Evolutionary conservation across 208 protist species (phyloP).

Genomic region (Trypanosoma caninum): DNA sequence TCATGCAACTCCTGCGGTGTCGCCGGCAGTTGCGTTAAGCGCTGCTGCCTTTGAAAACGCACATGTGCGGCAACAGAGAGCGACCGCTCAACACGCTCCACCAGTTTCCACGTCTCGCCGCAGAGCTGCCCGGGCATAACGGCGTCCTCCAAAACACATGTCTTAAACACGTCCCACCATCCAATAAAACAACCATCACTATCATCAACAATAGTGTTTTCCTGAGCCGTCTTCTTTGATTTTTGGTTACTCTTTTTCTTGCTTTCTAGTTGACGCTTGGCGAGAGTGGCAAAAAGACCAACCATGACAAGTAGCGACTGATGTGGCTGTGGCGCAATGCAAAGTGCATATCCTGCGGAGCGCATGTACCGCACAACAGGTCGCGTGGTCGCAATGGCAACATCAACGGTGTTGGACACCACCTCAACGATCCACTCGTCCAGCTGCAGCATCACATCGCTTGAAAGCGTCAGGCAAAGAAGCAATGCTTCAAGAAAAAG

Average conservation of each 20-base stretch:
- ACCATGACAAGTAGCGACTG: conserved; percentile 54
- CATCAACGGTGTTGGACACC: conserved; percentile 40
- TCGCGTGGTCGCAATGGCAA: conserved; percentile 28
- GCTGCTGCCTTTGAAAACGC: conserved; percentile 15
- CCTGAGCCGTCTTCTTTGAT: too few species aligned
- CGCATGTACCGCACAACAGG: conserved; percentile 39
- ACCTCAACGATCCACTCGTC: conserved; percentile 45
- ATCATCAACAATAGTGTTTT: not conserved
- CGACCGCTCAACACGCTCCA: conserved; percentile 30
- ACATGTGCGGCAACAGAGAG: conserved; percentile 6
- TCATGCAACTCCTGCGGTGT: too few species aligned
- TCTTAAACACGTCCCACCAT: conserved; percentile 55
- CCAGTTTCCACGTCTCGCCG: conserved; percentile 30
- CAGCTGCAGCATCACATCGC: conserved; percentile 31
- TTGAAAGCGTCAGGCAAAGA: conserved; percentile 26
- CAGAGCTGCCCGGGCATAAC: conserved; percentile 43
- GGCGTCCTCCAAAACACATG: conserved; percentile 39
- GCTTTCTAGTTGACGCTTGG: conserved; percentile 30
- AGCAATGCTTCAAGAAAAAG: conserved; percentile 41
- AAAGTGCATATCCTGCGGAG: conserved; percentile 34
- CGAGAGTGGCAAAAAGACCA: conserved; percentile 44
- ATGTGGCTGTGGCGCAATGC: conserved; percentile 28
- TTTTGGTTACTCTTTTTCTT: not conserved
- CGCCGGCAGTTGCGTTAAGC: too few species aligned
- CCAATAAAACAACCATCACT: not conserved